phyloP scores from a whole-genome alignment of 345 rosid genomes.

The Isatis tinctoria region DNA sequence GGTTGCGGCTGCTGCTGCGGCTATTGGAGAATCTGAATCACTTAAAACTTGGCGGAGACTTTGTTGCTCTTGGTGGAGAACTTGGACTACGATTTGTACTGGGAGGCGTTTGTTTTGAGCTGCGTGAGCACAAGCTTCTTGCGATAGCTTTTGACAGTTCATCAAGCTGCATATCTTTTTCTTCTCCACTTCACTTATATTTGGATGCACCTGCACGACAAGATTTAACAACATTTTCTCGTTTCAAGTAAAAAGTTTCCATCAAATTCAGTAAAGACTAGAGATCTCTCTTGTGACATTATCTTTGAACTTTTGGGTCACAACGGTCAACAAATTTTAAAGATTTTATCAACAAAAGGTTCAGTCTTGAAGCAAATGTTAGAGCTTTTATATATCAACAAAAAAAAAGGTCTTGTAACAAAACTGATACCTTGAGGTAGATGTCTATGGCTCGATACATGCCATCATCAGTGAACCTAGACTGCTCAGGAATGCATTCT shows the following conservation, averaged over 20 bases:
- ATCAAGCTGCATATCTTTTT: conserved; percentile 86
- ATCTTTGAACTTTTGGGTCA: neutral
- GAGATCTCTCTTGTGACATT: neutral
- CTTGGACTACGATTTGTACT: conserved; percentile 65
- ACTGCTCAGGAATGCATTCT: conserved; percentile 67
- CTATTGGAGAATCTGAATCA: conserved; percentile 20
- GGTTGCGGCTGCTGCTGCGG: conserved; percentile 6
- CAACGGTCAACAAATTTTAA: neutral
- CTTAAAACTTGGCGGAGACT: conserved; percentile 54
- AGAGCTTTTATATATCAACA: no score
- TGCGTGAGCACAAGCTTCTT: conserved; percentile 82
- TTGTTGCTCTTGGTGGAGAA: conserved; percentile 75
- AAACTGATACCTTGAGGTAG: conserved; percentile 65
- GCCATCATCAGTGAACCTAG: conserved; percentile 77
- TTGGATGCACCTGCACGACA: conserved; percentile 67
- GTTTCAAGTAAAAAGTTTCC: neutral
- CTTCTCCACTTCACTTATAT: conserved; percentile 72
- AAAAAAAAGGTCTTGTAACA: neutral
- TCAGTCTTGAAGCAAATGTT: neutral
- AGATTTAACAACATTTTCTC: neutral
- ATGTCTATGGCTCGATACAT: conserved; percentile 83
- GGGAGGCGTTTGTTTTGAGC: conserved; percentile 80
- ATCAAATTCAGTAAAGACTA: neutral
- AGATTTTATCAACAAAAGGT: neutral
- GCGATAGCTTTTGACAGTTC: conserved; percentile 82